Percentiles rank a stretch among this genome's conserved stretches.
These are phyloP conservation scores for Chlorella ohadii DNA, from an alignment of 139 green algal genomes.

Conservation along the genomic window DNA sequence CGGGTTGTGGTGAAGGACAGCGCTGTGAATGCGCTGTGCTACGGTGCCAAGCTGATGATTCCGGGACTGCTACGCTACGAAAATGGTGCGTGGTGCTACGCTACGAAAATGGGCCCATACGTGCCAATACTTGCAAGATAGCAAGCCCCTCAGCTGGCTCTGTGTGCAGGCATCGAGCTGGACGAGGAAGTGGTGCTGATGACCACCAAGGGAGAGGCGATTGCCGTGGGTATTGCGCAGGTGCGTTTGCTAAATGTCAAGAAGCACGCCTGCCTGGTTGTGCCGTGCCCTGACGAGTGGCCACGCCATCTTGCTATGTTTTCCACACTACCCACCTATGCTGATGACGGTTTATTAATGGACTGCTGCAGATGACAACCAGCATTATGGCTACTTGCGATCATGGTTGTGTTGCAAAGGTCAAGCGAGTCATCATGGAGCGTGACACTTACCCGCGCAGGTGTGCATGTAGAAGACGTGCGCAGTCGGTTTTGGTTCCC, in stretches of 20 bases:
- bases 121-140: not conserved
- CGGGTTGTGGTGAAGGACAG: conserved; percentile 97
- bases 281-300: too few relatives aligned
- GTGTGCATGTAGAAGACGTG: too few relatives aligned
- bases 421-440: conserved; percentile 99
- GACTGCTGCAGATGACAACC: conserved; percentile 95
- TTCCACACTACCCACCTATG: too few relatives aligned
- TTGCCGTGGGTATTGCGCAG: conserved; percentile 91
- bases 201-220: conserved; percentile 99
- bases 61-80: conserved; percentile 94
- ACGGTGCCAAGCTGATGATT: conserved; percentile 99
- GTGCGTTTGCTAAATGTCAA: too few relatives aligned
- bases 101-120: conserved; percentile 73
- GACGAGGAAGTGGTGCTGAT: conserved; percentile 97
- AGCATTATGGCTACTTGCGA: conserved; percentile 95
- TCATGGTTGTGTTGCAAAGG: conserved; percentile 96
- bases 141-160: not conserved
- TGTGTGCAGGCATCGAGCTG: conserved; percentile 82
- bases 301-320: too few relatives aligned
- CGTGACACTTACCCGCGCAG: conserved; percentile 97
- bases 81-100: conserved; percentile 72
- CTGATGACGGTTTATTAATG: too few relatives aligned
- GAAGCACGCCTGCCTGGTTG: too few relatives aligned
- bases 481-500: too few relatives aligned
- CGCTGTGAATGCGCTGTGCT: conserved; percentile 99